A percentile compares a stretch with the other conserved stretches of the same genome.
Conservation (phyloP, 1,284 basidiomycete species). For the Ustilago hordei region DNA sequence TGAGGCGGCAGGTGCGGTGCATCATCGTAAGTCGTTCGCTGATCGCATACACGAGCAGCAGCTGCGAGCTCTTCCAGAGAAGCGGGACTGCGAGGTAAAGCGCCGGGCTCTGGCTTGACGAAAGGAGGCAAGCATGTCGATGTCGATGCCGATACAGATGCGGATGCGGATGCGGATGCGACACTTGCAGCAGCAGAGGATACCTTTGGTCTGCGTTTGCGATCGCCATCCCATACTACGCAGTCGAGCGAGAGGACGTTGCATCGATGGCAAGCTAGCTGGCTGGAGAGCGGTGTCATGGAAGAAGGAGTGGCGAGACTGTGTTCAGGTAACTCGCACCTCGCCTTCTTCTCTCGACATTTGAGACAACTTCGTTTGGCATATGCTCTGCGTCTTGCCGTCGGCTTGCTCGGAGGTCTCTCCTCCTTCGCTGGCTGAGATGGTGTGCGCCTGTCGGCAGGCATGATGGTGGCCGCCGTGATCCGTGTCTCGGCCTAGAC, state of each 20-base stretch:
- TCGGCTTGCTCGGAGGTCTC: constrained; percentile 24
- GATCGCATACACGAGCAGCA: constrained; percentile 45
- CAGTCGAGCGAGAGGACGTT: constrained; percentile 49
- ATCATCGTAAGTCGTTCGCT: constrained; percentile 27
- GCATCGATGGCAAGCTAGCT: constrained; percentile 53
- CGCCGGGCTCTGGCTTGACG: constrained; percentile 23
- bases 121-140: background rate
- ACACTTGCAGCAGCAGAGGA: background rate
- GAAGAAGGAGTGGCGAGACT: constrained; percentile 47
- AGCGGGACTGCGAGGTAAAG: constrained; percentile 36
- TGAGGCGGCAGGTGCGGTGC: constrained; percentile 27
- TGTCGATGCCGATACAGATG: background rate
- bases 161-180: background rate
- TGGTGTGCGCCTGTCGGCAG: constrained; percentile 16
- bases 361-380: constrained; percentile 59
- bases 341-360: constrained; percentile 55
- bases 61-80: constrained; percentile 49
- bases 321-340: constrained; percentile 54
- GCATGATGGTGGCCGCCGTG: constrained; percentile 20
- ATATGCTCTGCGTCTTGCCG: constrained; percentile 44
- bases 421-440: constrained; percentile 11
- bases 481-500: background rate
- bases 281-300: constrained; percentile 29
- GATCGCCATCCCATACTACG: constrained; percentile 59
- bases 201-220: constrained; percentile 48